Conservation (phyloP, 23 red algal genomes). For the Chondrus crispus region DNA sequence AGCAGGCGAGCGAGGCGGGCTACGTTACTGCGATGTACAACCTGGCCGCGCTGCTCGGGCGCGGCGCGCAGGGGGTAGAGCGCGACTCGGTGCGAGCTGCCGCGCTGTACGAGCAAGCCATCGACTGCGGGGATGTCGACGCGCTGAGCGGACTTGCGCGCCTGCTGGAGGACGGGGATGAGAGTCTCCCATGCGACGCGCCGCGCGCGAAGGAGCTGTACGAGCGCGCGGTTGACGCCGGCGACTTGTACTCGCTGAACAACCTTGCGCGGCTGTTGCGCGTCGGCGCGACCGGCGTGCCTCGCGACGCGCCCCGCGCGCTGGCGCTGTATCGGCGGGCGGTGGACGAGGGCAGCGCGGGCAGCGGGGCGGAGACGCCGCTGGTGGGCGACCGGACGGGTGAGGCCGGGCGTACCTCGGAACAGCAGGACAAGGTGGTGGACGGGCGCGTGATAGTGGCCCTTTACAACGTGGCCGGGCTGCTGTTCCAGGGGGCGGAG, state of each 20-base stretch:
- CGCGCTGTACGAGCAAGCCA: constrained; percentile 35
- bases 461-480: constrained; percentile 20
- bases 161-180: constrained; percentile 40
- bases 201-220: constrained; percentile 39
- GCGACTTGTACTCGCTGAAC: constrained; percentile 30
- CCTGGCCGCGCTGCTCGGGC: constrained; percentile 21
- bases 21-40: constrained; percentile 17
- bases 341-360: constrained; percentile 10
- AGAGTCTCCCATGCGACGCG: constrained; percentile 15
- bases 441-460: constrained; percentile 31
- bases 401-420: neutral
- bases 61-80: constrained; percentile 9
- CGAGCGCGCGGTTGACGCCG: constrained; percentile 42
- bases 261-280: constrained; percentile 40
- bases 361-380: constrained; percentile 1
- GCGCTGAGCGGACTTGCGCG: constrained; percentile 45
- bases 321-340: constrained; percentile 42
- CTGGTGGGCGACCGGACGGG: constrained; percentile 28
- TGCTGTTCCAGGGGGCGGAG: constrained; percentile 20
- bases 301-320: neutral
- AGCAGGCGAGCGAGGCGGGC: constrained; percentile 23
- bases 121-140: constrained; percentile 13
- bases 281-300: constrained; percentile 10
- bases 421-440: constrained; percentile 18
- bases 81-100: constrained; percentile 2